Evolutionary conservation across 2,329 filamentous ascomycete genomes (phyloP), one percentile per base, ranked within the genome.

Genomic region (Bipolaris gigantea): DNA sequence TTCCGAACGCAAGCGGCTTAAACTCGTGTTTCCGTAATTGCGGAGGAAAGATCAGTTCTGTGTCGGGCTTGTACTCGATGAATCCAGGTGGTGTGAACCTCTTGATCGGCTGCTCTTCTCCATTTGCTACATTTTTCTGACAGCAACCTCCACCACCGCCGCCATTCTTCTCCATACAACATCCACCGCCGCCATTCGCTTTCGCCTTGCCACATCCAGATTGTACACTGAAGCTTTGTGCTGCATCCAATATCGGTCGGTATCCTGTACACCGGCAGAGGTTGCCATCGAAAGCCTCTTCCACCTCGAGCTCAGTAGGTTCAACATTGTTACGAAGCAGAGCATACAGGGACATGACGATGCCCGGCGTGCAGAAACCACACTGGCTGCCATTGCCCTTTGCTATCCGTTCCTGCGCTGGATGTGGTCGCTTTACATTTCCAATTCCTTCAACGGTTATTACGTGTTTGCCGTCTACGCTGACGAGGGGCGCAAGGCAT

Each of bases 381-480:
- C 87, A 99, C 74, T 99, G 93, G 64, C 90, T 96, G 44, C 94
- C 94, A 77, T 96, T 94, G 30, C 89, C 85, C 75, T 89, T 89
- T 16, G 94, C 93, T 65, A 99, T 89, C 43, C 94, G 84, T 77
- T 97, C 92, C 73, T 97, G 94, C 3, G 88, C 81, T 2, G 93
- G 90, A 77, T 99, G 94, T 5, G 94, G 94, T 38, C 82, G 85
- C 73, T 94, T 88, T 25, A 90, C 87, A 72, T 89, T 90, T 10
- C 94, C 94, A 66, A 99, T 97, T 6, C 94, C 94, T 76, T 99
- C 94, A 36, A 99, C 88, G 3, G 94, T 99, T 71, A 99, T 92
- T 69, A 97, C 91, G 82, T 99, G 94, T 74, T 99, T 99, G 40
- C 94, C 94, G 73, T 97, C 94, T 39, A 97, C 84, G 67, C 92